Base-by-base conservation (phyloP, 1,139 yeast species). In the Wickerhamiella infanticola region DNA sequence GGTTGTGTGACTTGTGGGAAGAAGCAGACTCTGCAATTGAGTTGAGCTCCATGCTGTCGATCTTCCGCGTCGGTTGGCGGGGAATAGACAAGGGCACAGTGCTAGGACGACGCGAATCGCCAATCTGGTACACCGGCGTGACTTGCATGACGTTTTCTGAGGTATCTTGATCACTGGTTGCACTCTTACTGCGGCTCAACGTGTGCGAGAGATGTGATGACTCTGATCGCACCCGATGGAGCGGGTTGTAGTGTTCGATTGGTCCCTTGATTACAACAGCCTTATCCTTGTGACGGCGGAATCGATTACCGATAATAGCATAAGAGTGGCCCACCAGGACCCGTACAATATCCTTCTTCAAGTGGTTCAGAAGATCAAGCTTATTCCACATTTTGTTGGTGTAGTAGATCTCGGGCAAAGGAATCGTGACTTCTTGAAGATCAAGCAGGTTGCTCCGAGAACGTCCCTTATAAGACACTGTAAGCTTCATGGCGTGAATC, bases 381-480 rank as follows among this genome's bases (percentile, higher is more conserved):
- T 75, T 75, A 1, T 94, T 77, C 93, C 95, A 83, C 31, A 84
- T 66, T 64, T 77, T 79, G 61, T 84, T 74, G 41, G 61, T 61
- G 58, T 82, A 81, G 48, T 67, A 70, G 41, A 85, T 64, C n/a
- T 64, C 65, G 0, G 95, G 95, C 38, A 84, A 65, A 26, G 69
- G 70, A 35, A 86, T 67, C 26, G 69, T 71, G 50, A 88, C 70
- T 50, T 78, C 75, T 51, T 81, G 80, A 11, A 86, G 81, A 59
- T 85, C 85, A 7, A 85, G 71, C 41, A 86, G 64, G 50, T 73
- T 74, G 46, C 79, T 65, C 45, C 73, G 71, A 40, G 82, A 81
- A 1, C 80, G 73, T 3, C 94, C 95, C 57, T 79, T 77, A 66
- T 83, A 84, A 49, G 94, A 81, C 24, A 85, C 70, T 40, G 77